Base-by-base conservation (phyloP, 1,284 basidiomycete species). In the Anthracocystis walkeri region DNA sequence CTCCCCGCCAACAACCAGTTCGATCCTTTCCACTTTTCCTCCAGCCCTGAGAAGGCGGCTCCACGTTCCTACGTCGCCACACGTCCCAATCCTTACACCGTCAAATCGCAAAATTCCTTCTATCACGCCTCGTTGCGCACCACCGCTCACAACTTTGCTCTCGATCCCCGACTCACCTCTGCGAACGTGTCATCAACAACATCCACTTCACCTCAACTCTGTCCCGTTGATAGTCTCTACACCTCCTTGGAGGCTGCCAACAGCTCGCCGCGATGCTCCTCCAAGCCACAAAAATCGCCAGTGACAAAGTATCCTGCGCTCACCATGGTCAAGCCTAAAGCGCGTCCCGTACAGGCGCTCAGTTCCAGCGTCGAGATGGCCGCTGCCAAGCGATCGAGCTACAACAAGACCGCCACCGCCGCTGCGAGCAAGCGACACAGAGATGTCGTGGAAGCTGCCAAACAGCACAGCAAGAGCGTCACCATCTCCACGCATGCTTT, bases 301-400 rank as follows among this genome's bases (percentile, higher is more conserved):
- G 38, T 31, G 46, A 23, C 27, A 27, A 42, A 42, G 0, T 42
- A 23, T 35, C 48, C 68, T 2, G 21, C 33, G 58, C 63, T 56
- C 54, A 71, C 68, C 45, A 71, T 71, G 68, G 68, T 71, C 46
- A 71, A 71, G 21, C 38, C 68, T 21, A 71, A 71, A 20, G 23
- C 58, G 5, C 41, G 54, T 2, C 62, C 68, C 7, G n/a, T 51
- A 40, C 65, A 62, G 20, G 50, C 58, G 0, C n/a, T 71, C 7
- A 27, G 31, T 0, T 23, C 54, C 25, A 65, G 53, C n/a, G 58
- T 51, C n/a, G 68, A 71, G 21, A 18, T 51, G 11, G 50, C 49
- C 7, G 53, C 55, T 14, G 46, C 58, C 1, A 71, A 65, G 42
- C 58, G 63, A 6, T 3, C 41, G 16, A 58, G 41, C 33, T 44